Percentiles rank a stretch among this genome's conserved stretches.
Conservation (phyloP, 169 alveolate species). For the Plasmodium cynomolgi region DNA sequence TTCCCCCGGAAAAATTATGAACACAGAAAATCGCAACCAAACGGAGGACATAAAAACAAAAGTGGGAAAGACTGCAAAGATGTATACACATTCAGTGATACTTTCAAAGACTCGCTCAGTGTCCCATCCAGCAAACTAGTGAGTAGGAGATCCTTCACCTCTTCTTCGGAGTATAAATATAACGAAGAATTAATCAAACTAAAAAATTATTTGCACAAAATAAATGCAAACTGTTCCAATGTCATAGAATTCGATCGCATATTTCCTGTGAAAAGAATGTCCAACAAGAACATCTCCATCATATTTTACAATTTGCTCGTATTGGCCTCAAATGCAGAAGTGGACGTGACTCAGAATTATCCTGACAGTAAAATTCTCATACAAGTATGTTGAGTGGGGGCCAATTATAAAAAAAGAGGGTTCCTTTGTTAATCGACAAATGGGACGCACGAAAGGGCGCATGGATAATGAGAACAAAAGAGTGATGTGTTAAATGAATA, state of each 20-base stretch:
- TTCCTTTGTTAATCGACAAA: background rate
- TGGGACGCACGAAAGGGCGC: background rate
- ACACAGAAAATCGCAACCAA: background rate
- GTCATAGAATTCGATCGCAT: slow-evolving; percentile 30
- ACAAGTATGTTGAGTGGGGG: slow-evolving; percentile 5
- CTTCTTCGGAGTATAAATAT: slow-evolving; percentile 31
- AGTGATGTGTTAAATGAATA: background rate
- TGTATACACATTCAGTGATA: slow-evolving; percentile 43
- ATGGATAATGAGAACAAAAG: background rate
- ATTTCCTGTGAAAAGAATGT: slow-evolving; percentile 37
- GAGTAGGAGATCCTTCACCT: slow-evolving; percentile 54
- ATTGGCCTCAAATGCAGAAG: slow-evolving; percentile 66
- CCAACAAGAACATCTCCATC: slow-evolving; percentile 32
- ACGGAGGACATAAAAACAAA: background rate
- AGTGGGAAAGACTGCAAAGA: background rate
- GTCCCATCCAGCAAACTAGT: slow-evolving; percentile 71
- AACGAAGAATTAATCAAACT: slow-evolving; percentile 57
- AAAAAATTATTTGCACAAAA: slow-evolving; percentile 59
- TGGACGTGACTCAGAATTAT: slow-evolving; percentile 42
- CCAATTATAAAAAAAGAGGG: background rate
- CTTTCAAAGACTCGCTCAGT: slow-evolving; percentile 49
- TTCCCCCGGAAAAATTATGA: background rate
- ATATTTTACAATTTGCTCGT: slow-evolving; percentile 67
- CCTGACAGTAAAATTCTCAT: slow-evolving; percentile 50
- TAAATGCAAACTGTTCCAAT: slow-evolving; percentile 6